A percentile compares a stretch with the other conserved stretches of the same genome.
These are phyloP conservation scores for Mortierella sp. DNA, from an alignment of 371 early-diverging fungal species.

Conservation along the genomic window DNA sequence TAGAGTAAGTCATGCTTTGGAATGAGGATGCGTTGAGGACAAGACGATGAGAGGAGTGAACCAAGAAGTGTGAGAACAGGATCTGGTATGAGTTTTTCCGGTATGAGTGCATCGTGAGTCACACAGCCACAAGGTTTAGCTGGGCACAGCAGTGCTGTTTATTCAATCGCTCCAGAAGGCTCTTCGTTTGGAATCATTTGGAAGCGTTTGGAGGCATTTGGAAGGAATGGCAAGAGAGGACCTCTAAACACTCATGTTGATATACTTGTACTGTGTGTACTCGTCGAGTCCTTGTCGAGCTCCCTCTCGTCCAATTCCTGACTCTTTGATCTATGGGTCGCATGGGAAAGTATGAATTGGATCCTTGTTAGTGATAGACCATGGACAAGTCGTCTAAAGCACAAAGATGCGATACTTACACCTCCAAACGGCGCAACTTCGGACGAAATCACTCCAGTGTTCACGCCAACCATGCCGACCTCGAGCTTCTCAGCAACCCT, in stretches of 20 bases:
- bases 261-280: constrained; percentile 63
- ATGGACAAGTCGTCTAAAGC: background rate
- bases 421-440: constrained; percentile 85
- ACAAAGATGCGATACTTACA: constrained; percentile 44
- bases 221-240: too few species aligned
- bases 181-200: too few species aligned
- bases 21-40: background rate
- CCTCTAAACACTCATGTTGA: constrained; percentile 55
- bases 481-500: constrained; percentile 85
- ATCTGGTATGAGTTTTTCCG: too few species aligned
- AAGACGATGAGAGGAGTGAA: background rate
- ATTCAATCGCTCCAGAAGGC: too few species aligned
- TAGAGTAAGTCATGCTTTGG: constrained; percentile 18
- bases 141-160: background rate
- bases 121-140: background rate
- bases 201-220: too few species aligned
- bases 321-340: constrained; percentile 72
- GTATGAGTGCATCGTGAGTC: constrained; percentile 9
- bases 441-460: constrained; percentile 74
- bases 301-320: constrained; percentile 85
- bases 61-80: too few species aligned
- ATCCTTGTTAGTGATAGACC: background rate
- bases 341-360: background rate
- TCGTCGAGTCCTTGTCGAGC: constrained; percentile 62
- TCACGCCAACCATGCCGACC: constrained; percentile 93